Base-by-base conservation (phyloP, 1,139 yeast genomes). In the Geotrichum aggregatum region DNA sequence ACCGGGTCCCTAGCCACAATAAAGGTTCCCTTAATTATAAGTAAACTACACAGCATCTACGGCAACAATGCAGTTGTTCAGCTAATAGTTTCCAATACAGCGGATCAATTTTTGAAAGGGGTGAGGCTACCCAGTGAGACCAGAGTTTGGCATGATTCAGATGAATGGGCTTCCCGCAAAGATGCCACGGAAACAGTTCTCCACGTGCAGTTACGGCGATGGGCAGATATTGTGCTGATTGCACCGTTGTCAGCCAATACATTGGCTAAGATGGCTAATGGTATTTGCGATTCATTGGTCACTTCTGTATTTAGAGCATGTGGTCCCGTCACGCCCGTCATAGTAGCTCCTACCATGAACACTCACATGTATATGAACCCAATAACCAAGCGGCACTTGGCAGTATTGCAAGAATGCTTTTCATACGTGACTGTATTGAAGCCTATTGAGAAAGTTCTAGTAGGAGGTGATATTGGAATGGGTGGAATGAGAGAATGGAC, bases 401-500 rank as follows among this genome's bases (percentile, higher is more conserved):
- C 72, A 34, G 68, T 83, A 31, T 71, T 92, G 44, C 71, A 70
- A 33, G 83, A 82, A 52, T 82, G 78, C 54, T 82, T 79, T 70
- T 79, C 82, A 16, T 83, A 81, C 76, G 80, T 91, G 55, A 89
- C 88, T 56, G 82, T 92, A 14, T 77, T 92, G 64, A 83, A 80
- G 63, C 98, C 98, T 0, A 91, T 92, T 24, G 98, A 92, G 63
- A 92, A 92, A 68, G 95, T 89, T 5, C 75, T 87, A 58, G 87
- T 87, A 2, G 87, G 96, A 72, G 98, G 98, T 49, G 98, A 92
- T 68, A 87, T 91, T 54, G 98, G 98, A 1, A 84, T 80, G 74
- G 98, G 98, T 24, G 98, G 98, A 10, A 92, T 92, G 98, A 77
- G 95, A 64, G 98, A 92, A 70, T 91, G 97, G 96, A 78, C 82